Base-by-base conservation (phyloP, 768 basidiomycete species). In the Hortiboletus flavorubellus region DNA sequence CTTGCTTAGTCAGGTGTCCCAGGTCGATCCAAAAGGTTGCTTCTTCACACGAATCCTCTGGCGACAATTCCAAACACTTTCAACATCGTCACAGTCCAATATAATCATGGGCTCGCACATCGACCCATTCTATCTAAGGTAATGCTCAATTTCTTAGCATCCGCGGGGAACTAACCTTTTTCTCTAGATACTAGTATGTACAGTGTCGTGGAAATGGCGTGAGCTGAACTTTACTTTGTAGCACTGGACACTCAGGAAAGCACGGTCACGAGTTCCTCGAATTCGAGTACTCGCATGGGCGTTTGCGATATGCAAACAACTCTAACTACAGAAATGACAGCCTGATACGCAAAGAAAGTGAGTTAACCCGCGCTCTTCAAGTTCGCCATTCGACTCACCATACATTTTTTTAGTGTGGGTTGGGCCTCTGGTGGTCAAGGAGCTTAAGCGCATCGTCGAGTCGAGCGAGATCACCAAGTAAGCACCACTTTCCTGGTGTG, bases 281-380 rank as follows among this genome's bases (percentile, higher is more conserved):
- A 71, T 99, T 98, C 65, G 96, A 98, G 72, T 98, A 98, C 76
- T 89, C 92, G 14, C 91, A 95, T 76, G 96, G 96, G 38, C 87
- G 96, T 61, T 81, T 98, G 52, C 84, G 97, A 62, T 99, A 98
- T 71, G 97, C 97, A 58, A 96, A 98, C 79, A 98, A 98, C 79
- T 98, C 96, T 10, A 99, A 99, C 74, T 99, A 99, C 75, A 78
- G 97, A 33, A 98, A 98, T 65, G 97, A 99, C 75, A 90, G 88
- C 71, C 76, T 99, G 46, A 98, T 99, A 69, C 84, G 96, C 58
- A 98, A 98, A 91, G 97, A 99, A 75, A 97, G 95, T 97, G 63
- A 65, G 93, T 81, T 9, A 18, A 12, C 54, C n/a, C 7, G 2
- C 5, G 50, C 7, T n/a, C 21, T 21, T 21, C 21, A 21, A 18